Evolutionary conservation across 805 yeast genomes (phyloP).

Genomic region (Lipomyces sp.): DNA sequence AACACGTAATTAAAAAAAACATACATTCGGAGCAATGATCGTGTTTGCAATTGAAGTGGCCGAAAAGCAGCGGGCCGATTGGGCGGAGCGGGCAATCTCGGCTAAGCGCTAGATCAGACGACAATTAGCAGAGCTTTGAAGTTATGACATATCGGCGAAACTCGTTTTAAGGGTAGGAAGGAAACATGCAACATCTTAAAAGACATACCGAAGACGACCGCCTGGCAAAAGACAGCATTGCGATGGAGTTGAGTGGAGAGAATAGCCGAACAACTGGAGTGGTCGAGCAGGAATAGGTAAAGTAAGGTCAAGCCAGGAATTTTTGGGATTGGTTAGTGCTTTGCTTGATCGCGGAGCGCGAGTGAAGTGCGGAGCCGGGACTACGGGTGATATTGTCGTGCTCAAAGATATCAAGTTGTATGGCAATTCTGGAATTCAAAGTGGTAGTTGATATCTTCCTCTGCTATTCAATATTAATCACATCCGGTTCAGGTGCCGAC

Average conservation of each 20-base stretch:
- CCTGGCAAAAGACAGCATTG: constrained; percentile 28
- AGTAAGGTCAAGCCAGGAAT: constrained; percentile 6
- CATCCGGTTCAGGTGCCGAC: neutral
- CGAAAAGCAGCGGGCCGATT: constrained; percentile 42
- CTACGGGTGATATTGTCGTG: neutral
- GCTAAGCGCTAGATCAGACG: constrained; percentile 11
- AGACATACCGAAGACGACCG: constrained; percentile 26
- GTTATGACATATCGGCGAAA: neutral
- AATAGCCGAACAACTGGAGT: neutral
- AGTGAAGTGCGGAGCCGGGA: constrained; percentile 3
- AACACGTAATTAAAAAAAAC: constrained; percentile 12
- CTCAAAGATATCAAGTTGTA: neutral
- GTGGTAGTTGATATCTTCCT: neutral
- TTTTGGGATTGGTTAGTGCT: constrained; percentile 12
- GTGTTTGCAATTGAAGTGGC: constrained; percentile 41
- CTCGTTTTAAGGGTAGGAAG: neutral
- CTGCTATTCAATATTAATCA: too few species aligned
- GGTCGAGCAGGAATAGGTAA: neutral
- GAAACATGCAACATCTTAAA: neutral
- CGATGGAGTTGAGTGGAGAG: neutral
- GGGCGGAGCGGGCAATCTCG: neutral
- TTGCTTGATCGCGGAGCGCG: constrained; percentile 10
- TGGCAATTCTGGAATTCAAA: neutral
- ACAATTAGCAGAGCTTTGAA: constrained; percentile 9
- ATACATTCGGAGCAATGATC: constrained; percentile 45